Base-by-base conservation (phyloP, 2,329 filamentous ascomycete species). In the Microdochium trichocladiopsis region DNA sequence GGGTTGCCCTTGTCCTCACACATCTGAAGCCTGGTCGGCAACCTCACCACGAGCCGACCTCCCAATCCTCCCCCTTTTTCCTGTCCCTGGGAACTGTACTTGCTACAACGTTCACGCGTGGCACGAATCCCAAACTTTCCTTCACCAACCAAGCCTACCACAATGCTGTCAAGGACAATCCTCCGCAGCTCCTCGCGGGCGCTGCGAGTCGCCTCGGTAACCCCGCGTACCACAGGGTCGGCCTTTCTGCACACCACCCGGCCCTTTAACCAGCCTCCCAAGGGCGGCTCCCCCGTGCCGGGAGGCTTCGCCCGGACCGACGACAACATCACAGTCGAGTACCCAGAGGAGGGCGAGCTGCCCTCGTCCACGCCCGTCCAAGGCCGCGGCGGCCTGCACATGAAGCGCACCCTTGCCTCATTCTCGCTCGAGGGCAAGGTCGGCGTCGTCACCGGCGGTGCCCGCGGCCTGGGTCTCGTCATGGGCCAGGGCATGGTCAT, bases 401-500 rank as follows among this genome's bases (percentile, higher is more conserved):
- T 89, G 71, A 91, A 90, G 75, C 86, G 90, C 24, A 95, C 91
- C 0, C 80, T 96, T 25, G 84, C 88, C 31, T 83, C 83, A 45
- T 97, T 96, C 73, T 93, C 90, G 9, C 80, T 97, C 31, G 87
- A 95, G 66, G 88, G 84, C 55, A 87, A 86, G 64, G 88, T 92
- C 9, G 90, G 84, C 48, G 77, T 96, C 41, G 88, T 97, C 37
- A 97, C 93, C 1, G 93, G 93, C 50, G 93, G 92, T 65, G 93
- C 93, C 24, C 80, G 92, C 65, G 93, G 93, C 8, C 72, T 97
- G 53, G 93, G 93, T 37, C 75, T 96, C 55, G 91, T 95, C 60
- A 96, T 97, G 88, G 88, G 87, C 50, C 91, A 96, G 74, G 91
- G 88, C 48, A 82, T 96, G 70, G 88, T 96, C 51, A 86, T 90